phyloP scores from a whole-genome alignment of 2,329 filamentous ascomycete genomes.

The Alternaria tenuissima region DNA sequence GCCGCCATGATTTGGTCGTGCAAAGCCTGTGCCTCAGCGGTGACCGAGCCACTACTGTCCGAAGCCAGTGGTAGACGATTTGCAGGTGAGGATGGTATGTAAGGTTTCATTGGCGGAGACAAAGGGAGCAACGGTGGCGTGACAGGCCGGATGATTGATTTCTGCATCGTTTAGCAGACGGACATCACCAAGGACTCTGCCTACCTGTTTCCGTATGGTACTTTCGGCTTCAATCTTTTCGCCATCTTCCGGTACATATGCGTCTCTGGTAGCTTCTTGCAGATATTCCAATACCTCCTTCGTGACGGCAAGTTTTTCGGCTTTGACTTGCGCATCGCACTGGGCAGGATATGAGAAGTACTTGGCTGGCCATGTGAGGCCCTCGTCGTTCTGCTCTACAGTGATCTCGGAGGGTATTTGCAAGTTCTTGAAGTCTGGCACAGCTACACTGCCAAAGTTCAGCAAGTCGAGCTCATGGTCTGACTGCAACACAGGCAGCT shows the following conservation, averaged over 20 bases:
- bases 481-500: conserved; percentile 56
- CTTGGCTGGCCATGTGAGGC: conserved; percentile 52
- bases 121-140: conserved; percentile 59
- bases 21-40: conserved; percentile 44
- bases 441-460: conserved; percentile 42
- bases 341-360: conserved; percentile 41
- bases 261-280: conserved; percentile 43
- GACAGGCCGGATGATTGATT: conserved; percentile 39
- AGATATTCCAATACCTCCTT: conserved; percentile 48
- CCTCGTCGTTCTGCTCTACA: conserved; percentile 54
- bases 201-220: conserved; percentile 34
- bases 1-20: conserved; percentile 45
- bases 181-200: background rate
- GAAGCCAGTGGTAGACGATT: conserved; percentile 50
- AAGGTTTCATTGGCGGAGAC: conserved; percentile 52
- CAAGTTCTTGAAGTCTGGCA: conserved; percentile 40
- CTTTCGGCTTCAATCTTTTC: conserved; percentile 28
- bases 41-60: conserved; percentile 45
- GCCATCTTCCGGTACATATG: conserved; percentile 28
- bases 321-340: conserved; percentile 28
- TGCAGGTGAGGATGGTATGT: conserved; percentile 51
- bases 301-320: conserved; percentile 52
- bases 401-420: conserved; percentile 47
- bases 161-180: conserved; percentile 39
- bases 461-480: conserved; percentile 57